Evolutionary conservation across 2,329 filamentous ascomycete genomes (phyloP).

Genomic region (Hypocrella siamensis): DNA sequence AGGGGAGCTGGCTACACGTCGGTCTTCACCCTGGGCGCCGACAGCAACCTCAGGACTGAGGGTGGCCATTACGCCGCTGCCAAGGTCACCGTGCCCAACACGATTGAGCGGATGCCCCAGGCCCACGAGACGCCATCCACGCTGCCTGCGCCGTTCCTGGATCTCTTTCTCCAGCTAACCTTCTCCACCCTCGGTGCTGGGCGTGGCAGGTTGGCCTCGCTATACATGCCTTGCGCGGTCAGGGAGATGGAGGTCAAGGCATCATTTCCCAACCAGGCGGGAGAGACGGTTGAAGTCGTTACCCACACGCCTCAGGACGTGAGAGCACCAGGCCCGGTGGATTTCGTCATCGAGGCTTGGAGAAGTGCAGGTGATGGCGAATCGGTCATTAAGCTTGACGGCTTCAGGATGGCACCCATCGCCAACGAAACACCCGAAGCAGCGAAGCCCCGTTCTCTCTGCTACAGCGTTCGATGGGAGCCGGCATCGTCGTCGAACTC

Average conservation of each 20-base stretch:
- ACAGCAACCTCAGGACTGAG: constrained; percentile 5
- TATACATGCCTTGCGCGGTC: constrained; percentile 21
- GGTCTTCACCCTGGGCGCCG: constrained; percentile 8
- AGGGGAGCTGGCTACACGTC: constrained; percentile 12
- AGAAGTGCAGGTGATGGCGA: constrained; percentile 8
- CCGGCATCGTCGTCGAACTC: constrained; percentile 5
- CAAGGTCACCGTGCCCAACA: constrained; percentile 25
- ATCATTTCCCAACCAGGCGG: constrained; percentile 10
- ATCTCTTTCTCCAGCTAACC: constrained; percentile 25
- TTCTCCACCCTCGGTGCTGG: constrained; percentile 22
- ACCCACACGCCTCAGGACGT: constrained; percentile 11
- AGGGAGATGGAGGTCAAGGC: constrained; percentile 13
- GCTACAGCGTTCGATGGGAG: constrained; percentile 30
- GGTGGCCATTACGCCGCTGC: constrained; percentile 6
- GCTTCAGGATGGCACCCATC: constrained; percentile 24
- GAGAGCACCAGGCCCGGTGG: constrained; percentile 12
- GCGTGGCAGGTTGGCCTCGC: constrained; percentile 10
- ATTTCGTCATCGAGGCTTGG: constrained; percentile 19
- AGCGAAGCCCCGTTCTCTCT: constrained; percentile 14
- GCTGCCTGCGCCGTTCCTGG: constrained; percentile 29
- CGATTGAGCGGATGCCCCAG: constrained; percentile 26
- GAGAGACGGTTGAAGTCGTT: constrained; percentile 13
- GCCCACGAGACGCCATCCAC: constrained; percentile 24
- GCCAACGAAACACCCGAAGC: constrained; percentile 13
- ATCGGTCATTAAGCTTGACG: constrained; percentile 19